phyloP scores from a whole-genome alignment of 768 basidiomycete genomes.

The Paxillus ammoniavirescens region DNA sequence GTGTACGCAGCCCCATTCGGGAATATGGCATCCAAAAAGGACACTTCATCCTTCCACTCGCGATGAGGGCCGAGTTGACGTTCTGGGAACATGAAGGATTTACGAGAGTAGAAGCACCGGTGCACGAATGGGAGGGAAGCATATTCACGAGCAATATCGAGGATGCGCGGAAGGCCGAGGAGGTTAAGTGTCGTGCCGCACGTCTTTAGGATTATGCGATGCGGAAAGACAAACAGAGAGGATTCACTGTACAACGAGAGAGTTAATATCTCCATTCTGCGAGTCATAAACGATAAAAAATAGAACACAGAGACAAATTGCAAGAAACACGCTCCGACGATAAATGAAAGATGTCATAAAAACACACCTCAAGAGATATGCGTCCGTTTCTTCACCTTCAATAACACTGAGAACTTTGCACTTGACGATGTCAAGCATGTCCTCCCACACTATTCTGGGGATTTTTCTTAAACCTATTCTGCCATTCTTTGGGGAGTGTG shows the following conservation, averaged over 20 bases:
- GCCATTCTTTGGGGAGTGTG: constrained; percentile 35
- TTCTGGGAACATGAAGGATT: constrained; percentile 99
- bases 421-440: constrained; percentile 94
- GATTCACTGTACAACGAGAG: constrained; percentile 72
- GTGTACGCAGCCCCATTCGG: constrained; percentile 90
- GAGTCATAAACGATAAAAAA: neutral
- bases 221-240: constrained; percentile 90
- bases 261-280: constrained; percentile 10
- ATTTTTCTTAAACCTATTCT: constrained; percentile 78
- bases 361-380: constrained; percentile 90
- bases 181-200: constrained; percentile 99
- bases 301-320: neutral
- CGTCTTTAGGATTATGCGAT: constrained; percentile 96
- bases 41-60: constrained; percentile 92
- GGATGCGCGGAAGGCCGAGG: constrained; percentile 89
- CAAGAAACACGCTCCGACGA: neutral
- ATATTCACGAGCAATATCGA: constrained; percentile 80
- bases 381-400: constrained; percentile 87
- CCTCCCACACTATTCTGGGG: constrained; percentile 81
- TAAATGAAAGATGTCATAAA: neutral
- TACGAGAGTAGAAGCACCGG: constrained; percentile 96
- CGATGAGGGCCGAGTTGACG: constrained; percentile 89
- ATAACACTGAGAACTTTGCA: constrained; percentile 94
- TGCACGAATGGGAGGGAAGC: constrained; percentile 71
- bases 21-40: constrained; percentile 89